Evolutionary conservation across 768 basidiomycete species (phyloP), one percentile per base, ranked within the genome.

Genomic region (Saitozyma podzolica): DNA sequence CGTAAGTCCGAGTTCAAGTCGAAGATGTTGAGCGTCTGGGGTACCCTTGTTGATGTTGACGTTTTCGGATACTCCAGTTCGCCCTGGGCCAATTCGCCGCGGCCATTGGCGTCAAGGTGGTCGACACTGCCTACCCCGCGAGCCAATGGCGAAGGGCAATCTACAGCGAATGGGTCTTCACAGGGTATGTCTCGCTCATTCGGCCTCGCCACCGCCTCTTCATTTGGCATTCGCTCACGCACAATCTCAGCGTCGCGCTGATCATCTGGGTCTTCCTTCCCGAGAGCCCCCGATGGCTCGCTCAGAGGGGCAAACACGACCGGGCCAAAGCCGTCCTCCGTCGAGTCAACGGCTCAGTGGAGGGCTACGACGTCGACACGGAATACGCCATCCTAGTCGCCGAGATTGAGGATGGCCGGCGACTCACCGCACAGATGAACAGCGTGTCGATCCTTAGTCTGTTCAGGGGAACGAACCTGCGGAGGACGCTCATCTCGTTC

Each of bases 261-360:
- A 50, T 70, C 48, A 64, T 73, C 48, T 70, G 52, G 45, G 42
- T 64, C 19, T 56, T 66, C 60, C 58, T 73, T 9, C 71, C 71
- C 6, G 69, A 71, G 47, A 58, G 64, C 3, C 69, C 68, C 8
- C 66, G 65, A 63, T 70, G 69, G 69, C 54, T 67, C 14, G 63
- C 54, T 2, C 40, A 40, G 19, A 62, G 58, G 48, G 65, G 63
- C 17, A 64, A 59, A 29, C 14, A 59, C 47, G 69, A 70, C 20
- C 40, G 58, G 17, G 69, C 69, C 13, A 47, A 53, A 3, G 29
- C 45, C 11, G 52, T 66, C 16, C 55, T 70, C n/a, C 16, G 19
- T 11, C n/a, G 29, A n/a, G 62, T 56, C 14, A 56, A 56, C 50
- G 20, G n/a, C 0, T 17, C 40, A 10, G 57, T 70, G 2, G 56